phyloP scores from a whole-genome alignment of 202 grass and related monocot species.

The Setaria italica region DNA sequence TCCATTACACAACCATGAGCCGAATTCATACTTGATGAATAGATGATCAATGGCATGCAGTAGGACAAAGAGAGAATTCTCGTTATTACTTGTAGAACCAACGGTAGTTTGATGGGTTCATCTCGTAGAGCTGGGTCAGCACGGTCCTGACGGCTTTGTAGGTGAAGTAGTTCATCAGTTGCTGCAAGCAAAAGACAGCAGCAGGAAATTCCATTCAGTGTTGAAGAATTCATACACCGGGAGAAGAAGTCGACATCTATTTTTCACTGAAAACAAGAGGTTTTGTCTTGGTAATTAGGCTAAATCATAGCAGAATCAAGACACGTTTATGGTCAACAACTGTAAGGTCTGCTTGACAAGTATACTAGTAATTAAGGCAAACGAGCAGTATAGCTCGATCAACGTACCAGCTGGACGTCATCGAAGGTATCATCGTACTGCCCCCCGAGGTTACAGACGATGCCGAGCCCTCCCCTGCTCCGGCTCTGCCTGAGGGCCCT shows the following conservation, averaged over 20 bases:
- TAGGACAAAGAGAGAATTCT: not conserved
- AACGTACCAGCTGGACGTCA: conserved; percentile 64
- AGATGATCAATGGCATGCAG: not conserved
- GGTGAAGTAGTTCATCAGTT: conserved; percentile 91
- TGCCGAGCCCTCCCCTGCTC: conserved; percentile 38
- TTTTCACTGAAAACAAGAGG: not conserved
- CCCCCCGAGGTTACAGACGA: conserved; percentile 73
- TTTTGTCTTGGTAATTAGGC: too few relatives aligned
- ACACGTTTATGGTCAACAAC: not conserved
- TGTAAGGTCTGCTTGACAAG: not conserved
- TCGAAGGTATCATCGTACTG: conserved; percentile 76
- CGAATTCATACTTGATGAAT: not conserved
- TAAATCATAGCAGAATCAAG: not conserved
- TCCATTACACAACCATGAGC: not conserved
- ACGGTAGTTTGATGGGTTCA: conserved; percentile 92
- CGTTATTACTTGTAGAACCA: conserved; percentile 82
- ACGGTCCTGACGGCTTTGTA: conserved; percentile 93
- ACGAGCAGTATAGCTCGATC: too few relatives aligned
- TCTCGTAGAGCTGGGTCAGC: conserved; percentile 91
- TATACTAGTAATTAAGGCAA: too few relatives aligned
- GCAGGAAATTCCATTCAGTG: not conserved
- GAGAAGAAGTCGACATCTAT: not conserved
- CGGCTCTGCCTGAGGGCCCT: conserved; percentile 32
- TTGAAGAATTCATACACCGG: not conserved
- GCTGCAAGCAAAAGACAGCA: conserved; percentile 51